Conservation (phyloP, 2,329 filamentous ascomycete species). For the Ophiosphaerella herpotricha region DNA sequence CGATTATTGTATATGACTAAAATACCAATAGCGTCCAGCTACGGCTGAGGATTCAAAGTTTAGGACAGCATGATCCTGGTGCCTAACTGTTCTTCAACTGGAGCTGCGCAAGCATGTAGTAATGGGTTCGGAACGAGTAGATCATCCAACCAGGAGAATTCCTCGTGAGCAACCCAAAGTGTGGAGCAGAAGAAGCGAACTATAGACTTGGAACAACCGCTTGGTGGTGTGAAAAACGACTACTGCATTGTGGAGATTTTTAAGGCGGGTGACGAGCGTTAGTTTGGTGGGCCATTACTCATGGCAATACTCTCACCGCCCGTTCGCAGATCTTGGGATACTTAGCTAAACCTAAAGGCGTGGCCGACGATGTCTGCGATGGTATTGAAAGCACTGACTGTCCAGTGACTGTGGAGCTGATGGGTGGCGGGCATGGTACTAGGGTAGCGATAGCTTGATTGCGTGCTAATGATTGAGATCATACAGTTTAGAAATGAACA, state of each 20-base stretch:
- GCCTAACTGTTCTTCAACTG: too few relatives aligned
- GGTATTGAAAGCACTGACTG: not conserved
- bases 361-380: not conserved
- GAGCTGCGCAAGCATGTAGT: too few relatives aligned
- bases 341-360: not conserved
- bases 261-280: not conserved
- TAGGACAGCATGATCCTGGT: too few relatives aligned
- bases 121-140: too few relatives aligned
- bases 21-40: too few relatives aligned
- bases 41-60: too few relatives aligned
- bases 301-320: not conserved
- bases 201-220: too few relatives aligned
- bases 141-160: too few relatives aligned
- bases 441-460: not conserved
- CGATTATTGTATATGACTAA: too few relatives aligned
- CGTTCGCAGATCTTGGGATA: slow-evolving; percentile 3
- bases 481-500: not conserved
- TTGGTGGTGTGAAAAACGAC: too few relatives aligned
- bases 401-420: not conserved
- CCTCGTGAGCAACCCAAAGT: too few relatives aligned
- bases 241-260: not conserved
- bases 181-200: too few relatives aligned
- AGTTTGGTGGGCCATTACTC: not conserved
- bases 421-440: not conserved
- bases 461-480: not conserved